Evolutionary conservation across 2,329 filamentous ascomycete species (phyloP).

Genomic region (Ophiostoma triangulosporum): DNA sequence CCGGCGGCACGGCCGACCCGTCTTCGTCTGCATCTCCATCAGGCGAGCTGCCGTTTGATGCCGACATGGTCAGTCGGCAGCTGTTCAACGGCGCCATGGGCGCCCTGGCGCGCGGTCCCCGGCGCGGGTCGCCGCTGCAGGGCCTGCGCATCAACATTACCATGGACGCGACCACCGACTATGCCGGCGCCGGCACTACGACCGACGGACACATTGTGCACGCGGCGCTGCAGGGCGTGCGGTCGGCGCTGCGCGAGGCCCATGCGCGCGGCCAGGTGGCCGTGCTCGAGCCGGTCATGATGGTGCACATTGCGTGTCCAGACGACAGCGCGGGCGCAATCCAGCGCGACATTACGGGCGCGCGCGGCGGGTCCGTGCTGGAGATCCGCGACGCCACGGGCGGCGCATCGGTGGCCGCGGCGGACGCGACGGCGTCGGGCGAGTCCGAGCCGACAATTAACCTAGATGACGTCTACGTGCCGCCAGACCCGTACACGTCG

Average conservation of each 20-base stretch:
- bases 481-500: constrained; percentile 66
- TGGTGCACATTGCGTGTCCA: constrained; percentile 71
- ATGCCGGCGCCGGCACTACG: constrained; percentile 53
- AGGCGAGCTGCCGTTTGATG: constrained; percentile 29
- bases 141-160: constrained; percentile 57
- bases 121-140: constrained; percentile 67
- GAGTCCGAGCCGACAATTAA: constrained; percentile 38
- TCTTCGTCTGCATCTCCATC: neutral
- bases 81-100: constrained; percentile 72
- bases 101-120: constrained; percentile 72
- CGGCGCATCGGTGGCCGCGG: constrained; percentile 27
- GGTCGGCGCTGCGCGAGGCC: constrained; percentile 52
- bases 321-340: constrained; percentile 70
- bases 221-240: constrained; percentile 48
- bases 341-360: constrained; percentile 65
- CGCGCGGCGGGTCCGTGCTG: constrained; percentile 61
- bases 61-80: constrained; percentile 38
- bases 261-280: constrained; percentile 45
- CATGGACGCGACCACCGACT: constrained; percentile 50
- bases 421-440: constrained; percentile 10
- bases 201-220: constrained; percentile 56
- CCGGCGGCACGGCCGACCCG: constrained; percentile 23
- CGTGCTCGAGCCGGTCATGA: constrained; percentile 90
- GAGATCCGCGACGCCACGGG: constrained; percentile 46
- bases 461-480: constrained; percentile 65